phyloP scores from a whole-genome alignment of 352 stramenopile genomes.

The Phytopythium litorale region DNA sequence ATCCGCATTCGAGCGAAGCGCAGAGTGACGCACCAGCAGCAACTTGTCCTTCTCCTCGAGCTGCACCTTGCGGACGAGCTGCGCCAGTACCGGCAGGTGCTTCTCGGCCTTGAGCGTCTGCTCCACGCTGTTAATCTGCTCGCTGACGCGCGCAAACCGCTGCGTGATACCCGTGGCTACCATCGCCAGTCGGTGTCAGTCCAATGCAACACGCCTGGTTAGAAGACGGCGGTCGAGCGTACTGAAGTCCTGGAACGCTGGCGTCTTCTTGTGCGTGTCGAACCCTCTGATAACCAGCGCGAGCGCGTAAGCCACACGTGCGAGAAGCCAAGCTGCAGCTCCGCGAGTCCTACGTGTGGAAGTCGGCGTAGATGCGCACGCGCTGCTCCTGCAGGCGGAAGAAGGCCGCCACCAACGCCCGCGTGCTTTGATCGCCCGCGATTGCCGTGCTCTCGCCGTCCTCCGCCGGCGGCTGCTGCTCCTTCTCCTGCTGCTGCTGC shows the following conservation, averaged over 20 bases:
- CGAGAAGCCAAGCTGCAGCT: background rate
- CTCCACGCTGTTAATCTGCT: constrained; percentile 69
- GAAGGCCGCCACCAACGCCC: constrained; percentile 38
- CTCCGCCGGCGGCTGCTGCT: constrained; percentile 1
- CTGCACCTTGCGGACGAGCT: constrained; percentile 72
- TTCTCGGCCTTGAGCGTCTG: constrained; percentile 28
- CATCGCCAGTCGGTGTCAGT: background rate
- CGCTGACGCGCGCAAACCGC: constrained; percentile 61
- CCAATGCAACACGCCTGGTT: background rate
- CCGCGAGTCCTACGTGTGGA: constrained; percentile 34
- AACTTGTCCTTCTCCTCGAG: constrained; percentile 82
- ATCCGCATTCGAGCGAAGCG: background rate
- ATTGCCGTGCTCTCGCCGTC: constrained; percentile 6
- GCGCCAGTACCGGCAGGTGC: constrained; percentile 33
- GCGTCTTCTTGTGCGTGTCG: constrained; percentile 55
- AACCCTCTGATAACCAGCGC: constrained; percentile 43
- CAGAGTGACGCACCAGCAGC: constrained; percentile 37
- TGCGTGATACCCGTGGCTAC: constrained; percentile 56
- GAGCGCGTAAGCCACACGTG: background rate
- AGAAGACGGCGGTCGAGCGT: background rate
- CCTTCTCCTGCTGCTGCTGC: background rate
- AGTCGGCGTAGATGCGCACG: constrained; percentile 68
- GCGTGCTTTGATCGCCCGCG: constrained; percentile 9
- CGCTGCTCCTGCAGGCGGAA: constrained; percentile 54
- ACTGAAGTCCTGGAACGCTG: constrained; percentile 67